phyloP scores from a whole-genome alignment of 1,284 basidiomycete species.

The Malassezia nana region DNA sequence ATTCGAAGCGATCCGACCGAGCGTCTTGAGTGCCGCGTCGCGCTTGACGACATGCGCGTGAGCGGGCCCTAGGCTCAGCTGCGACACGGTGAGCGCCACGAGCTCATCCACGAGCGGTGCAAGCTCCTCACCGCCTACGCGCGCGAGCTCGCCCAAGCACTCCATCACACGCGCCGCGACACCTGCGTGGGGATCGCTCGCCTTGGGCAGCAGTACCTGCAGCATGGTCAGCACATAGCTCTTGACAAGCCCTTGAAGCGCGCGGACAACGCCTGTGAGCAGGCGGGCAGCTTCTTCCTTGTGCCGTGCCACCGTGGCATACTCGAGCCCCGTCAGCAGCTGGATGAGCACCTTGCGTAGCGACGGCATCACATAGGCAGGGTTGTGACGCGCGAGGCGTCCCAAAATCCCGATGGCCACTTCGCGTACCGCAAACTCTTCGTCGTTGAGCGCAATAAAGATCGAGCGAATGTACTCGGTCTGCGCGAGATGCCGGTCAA shows the following conservation, averaged over 20 bases:
- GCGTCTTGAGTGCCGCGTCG: conserved; percentile 83
- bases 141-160: conserved; percentile 86
- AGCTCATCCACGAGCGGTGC: conserved; percentile 70
- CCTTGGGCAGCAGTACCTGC: conserved; percentile 76
- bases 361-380: conserved; percentile 97
- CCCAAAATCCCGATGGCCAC: conserved; percentile 86
- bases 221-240: conserved; percentile 96
- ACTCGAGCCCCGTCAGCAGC: conserved; percentile 91
- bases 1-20: conserved; percentile 90
- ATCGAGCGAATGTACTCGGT: conserved; percentile 93
- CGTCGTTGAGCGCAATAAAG: conserved; percentile 96
- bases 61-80: conserved; percentile 60
- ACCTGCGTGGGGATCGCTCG: conserved; percentile 70
- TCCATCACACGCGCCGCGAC: conserved; percentile 87
- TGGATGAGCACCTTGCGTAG: conserved; percentile 92
- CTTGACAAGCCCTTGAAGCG: conserved; percentile 86
- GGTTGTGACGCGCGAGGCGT: conserved; percentile 86
- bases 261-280: conserved; percentile 50
- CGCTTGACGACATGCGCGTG: conserved; percentile 51
- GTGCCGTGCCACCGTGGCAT: conserved; percentile 73
- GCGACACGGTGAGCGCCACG: conserved; percentile 78
- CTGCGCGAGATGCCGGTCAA: conserved; percentile 96
- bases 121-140: conserved; percentile 87
- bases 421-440: conserved; percentile 84
- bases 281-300: conserved; percentile 55